A percentile compares a stretch with the other conserved stretches of the same genome.
Evolutionary conservation across 176 grass and related monocot species (phyloP).

Genomic region (Eragrostis curvula): DNA sequence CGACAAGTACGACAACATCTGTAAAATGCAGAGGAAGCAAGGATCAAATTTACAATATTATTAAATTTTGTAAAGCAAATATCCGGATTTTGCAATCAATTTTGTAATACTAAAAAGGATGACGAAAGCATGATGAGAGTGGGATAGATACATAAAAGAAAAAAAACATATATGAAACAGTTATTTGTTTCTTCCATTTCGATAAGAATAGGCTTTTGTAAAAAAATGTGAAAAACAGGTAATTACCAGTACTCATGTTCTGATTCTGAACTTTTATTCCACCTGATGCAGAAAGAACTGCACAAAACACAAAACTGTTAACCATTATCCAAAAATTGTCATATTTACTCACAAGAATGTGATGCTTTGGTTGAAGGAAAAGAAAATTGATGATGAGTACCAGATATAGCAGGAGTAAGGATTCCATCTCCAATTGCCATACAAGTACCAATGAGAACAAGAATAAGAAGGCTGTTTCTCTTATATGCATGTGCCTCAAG

Average conservation of each 20-base stretch:
- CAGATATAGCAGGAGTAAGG: conserved; percentile 98
- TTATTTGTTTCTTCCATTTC: conserved; percentile 24
- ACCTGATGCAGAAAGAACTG: conserved; percentile 98
- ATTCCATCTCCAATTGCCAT: conserved; percentile 99
- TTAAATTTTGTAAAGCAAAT: conserved; percentile 11
- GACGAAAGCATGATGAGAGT: not conserved
- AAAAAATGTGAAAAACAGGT: not conserved
- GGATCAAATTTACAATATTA: conserved; percentile 22
- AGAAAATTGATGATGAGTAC: conserved; percentile 44
- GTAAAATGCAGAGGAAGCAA: conserved; percentile 47
- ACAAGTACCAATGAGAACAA: conserved; percentile 97
- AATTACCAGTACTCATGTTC: conserved; percentile 73
- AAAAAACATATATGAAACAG: not conserved
- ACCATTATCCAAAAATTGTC: conserved; percentile 18
- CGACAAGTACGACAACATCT: conserved; percentile 93
- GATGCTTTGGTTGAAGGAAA: not conserved
- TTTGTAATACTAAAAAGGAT: conserved; percentile 12
- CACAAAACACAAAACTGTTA: conserved; percentile 29
- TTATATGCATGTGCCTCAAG: conserved; percentile 82
- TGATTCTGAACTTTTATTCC: conserved; percentile 83
- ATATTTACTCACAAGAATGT: conserved; percentile 26
- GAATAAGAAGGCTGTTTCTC: conserved; percentile 86
- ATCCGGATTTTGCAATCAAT: conserved; percentile 29
- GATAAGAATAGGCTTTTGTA: conserved; percentile 28
- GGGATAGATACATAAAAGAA: not conserved